These are phyloP conservation scores for Erucastrum elatum DNA, from an alignment of 345 rosid species.

Conservation along the genomic window DNA sequence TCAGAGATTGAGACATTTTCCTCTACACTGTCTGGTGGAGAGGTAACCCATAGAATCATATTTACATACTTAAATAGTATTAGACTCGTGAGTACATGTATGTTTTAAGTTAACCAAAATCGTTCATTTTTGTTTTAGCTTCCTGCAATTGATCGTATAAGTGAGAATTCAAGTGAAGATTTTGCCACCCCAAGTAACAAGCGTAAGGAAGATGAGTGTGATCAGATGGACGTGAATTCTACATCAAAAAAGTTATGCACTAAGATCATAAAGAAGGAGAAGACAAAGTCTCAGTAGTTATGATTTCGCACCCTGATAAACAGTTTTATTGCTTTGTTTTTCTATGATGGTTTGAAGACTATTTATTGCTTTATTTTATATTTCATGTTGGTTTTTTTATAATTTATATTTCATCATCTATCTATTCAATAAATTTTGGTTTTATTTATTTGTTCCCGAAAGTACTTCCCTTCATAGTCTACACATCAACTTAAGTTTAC, in stretches of 20 bases:
- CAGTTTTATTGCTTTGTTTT: background rate
- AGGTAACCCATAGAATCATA: background rate
- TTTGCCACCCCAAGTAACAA: background rate
- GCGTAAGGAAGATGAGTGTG: background rate
- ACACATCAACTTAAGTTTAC: no score
- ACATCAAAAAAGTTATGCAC: background rate
- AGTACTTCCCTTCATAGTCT: no score
- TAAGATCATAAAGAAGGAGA: background rate
- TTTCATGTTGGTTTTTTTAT: background rate
- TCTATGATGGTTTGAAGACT: background rate
- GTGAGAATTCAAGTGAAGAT: background rate
- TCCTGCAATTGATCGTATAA: background rate
- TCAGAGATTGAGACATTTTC: background rate
- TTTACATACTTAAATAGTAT: no score
- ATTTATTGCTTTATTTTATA: background rate
- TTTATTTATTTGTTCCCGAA: no score
- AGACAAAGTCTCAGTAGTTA: background rate
- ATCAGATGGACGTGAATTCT: background rate
- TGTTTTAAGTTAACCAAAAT: no score
- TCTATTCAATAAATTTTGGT: no score
- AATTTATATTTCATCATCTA: no score
- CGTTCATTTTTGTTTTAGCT: no score
- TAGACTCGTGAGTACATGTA: no score
- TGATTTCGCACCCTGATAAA: background rate
- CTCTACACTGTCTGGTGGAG: background rate